Percentiles rank a stretch among this genome's conserved stretches.
Evolutionary conservation across 768 basidiomycete genomes (phyloP).

Genomic region (Tremella yokohamensis): DNA sequence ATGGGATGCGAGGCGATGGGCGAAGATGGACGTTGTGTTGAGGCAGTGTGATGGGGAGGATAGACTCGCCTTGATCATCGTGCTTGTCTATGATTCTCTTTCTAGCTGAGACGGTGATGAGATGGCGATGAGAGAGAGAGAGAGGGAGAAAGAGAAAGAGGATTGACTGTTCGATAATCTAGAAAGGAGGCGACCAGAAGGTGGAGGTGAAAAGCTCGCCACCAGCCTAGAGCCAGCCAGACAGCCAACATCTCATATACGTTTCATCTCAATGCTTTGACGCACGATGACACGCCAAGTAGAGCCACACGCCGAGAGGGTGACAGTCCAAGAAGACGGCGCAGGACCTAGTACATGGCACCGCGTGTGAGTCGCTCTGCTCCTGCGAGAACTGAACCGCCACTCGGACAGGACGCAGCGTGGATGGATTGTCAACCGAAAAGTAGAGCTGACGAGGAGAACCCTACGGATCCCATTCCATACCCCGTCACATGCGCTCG

Average conservation of each 20-base stretch:
- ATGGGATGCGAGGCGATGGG: not conserved
- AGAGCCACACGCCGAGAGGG: too few relatives aligned
- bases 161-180: too few relatives aligned
- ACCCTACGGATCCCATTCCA: slow-evolving; percentile 75
- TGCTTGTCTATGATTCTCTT: not conserved
- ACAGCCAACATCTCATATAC: too few relatives aligned
- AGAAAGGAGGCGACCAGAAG: too few relatives aligned
- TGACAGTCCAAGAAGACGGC: too few relatives aligned
- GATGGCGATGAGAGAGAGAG: too few relatives aligned
- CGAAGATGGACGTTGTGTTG: slow-evolving; percentile 6
- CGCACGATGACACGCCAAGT: too few relatives aligned
- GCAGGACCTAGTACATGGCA: slow-evolving; percentile 17
- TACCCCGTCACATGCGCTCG: slow-evolving; percentile 67
- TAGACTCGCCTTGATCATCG: slow-evolving; percentile 45
- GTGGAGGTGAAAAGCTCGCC: too few relatives aligned
- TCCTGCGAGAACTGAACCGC: not conserved
- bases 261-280: too few relatives aligned
- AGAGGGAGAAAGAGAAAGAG: too few relatives aligned
- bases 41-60: not conserved
- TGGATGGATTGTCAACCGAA: not conserved
- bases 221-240: too few relatives aligned
- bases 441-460: slow-evolving; percentile 48
- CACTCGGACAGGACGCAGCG: not conserved
- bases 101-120: too few relatives aligned
- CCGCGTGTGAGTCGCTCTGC: slow-evolving; percentile 6